Conservation (phyloP, 2,329 filamentous ascomycete genomes). For the Ilyonectria destructans region DNA sequence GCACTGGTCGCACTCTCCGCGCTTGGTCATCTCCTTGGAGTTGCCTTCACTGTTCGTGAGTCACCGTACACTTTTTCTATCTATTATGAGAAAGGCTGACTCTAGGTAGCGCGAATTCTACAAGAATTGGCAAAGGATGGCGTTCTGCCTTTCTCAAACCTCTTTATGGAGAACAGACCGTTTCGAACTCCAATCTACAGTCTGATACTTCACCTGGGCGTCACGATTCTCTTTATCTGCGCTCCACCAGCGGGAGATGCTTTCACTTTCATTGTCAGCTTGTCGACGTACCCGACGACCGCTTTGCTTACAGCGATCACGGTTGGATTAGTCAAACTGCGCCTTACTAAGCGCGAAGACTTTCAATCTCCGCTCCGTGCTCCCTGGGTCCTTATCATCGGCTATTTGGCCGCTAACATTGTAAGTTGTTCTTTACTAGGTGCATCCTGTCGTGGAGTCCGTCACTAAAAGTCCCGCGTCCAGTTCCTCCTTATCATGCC, state of each 20-base stretch:
- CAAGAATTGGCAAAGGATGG: slow-evolving; percentile 42
- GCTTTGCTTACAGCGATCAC: slow-evolving; percentile 39
- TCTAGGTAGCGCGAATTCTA: slow-evolving; percentile 33
- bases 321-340: slow-evolving; percentile 41
- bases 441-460: not conserved
- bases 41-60: slow-evolving; percentile 35
- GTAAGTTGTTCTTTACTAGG: slow-evolving; percentile 3
- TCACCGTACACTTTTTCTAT: not conserved
- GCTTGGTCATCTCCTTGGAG: slow-evolving; percentile 32
- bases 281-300: slow-evolving; percentile 41
- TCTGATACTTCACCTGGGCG: slow-evolving; percentile 38
- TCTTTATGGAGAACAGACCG: slow-evolving; percentile 47
- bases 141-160: slow-evolving; percentile 43
- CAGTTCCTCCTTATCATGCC: slow-evolving; percentile 36
- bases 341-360: slow-evolving; percentile 36
- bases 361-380: slow-evolving; percentile 37
- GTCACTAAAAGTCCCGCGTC: not conserved
- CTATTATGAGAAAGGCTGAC: not conserved
- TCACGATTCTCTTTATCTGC: slow-evolving; percentile 45
- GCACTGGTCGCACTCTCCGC: slow-evolving; percentile 30
- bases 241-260: slow-evolving; percentile 44
- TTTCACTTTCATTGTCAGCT: slow-evolving; percentile 44
- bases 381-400: slow-evolving; percentile 37
- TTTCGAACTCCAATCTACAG: slow-evolving; percentile 45
- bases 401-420: slow-evolving; percentile 23